These are phyloP conservation scores for Heritiera fomes DNA, from an alignment of 345 rosid species.

Conservation along the genomic window DNA sequence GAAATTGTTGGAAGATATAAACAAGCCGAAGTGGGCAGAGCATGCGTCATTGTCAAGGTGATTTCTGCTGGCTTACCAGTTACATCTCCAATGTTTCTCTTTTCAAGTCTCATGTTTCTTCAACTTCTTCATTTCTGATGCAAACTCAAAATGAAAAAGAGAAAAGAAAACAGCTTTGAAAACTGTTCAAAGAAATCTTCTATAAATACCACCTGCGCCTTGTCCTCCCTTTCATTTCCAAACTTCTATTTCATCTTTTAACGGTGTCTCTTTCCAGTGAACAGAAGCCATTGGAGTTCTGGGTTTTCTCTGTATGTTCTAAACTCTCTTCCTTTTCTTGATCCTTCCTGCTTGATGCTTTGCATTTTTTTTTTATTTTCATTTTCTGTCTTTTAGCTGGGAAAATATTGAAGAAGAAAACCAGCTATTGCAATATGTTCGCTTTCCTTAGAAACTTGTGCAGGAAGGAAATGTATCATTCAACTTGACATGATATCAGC, in stretches of 20 bases:
- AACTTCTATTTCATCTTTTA: not conserved
- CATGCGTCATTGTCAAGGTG: not conserved
- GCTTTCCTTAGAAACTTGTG: not conserved
- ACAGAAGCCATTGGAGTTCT: not conserved
- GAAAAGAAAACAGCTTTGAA: no score
- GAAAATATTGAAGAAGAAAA: no score
- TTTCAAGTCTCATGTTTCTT: no score
- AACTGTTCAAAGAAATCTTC: not conserved
- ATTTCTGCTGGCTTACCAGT: not conserved
- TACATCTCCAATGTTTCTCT: not conserved
- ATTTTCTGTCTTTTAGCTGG: no score
- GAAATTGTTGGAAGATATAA: not conserved
- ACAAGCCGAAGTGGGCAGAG: not conserved
- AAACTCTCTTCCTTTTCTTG: no score
- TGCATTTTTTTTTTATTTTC: no score
- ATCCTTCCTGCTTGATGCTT: no score
- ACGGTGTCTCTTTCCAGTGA: not conserved
- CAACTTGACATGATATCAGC: not conserved
- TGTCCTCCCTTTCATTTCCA: not conserved
- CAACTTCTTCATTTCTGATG: not conserved
- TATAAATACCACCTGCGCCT: conserved; percentile 21
- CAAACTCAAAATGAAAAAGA: not conserved
- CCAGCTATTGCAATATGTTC: no score
- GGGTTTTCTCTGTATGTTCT: conserved; percentile 11
- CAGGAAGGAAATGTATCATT: not conserved